Percentiles rank a stretch among this genome's conserved stretches.
These are phyloP conservation scores for Mycena rosella DNA, from an alignment of 768 basidiomycete genomes.

Conservation along the genomic window DNA sequence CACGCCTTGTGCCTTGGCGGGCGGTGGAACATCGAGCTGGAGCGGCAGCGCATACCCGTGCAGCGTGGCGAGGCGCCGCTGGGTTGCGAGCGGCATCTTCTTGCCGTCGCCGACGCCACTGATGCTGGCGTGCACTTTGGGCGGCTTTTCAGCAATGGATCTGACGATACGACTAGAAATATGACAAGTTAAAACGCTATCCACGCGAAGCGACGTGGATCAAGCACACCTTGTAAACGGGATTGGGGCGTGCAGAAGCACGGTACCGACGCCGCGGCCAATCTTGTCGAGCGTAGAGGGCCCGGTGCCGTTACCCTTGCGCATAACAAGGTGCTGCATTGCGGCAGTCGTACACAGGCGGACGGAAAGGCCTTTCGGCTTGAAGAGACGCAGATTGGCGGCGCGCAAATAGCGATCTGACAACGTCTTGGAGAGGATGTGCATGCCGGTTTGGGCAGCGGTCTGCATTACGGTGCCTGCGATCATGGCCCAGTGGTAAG, in stretches of 20 bases:
- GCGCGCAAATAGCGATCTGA: conserved; percentile 43
- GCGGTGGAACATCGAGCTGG: conserved; percentile 39
- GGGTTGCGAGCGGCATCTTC: conserved; percentile 25
- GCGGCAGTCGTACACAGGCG: conserved; percentile 43
- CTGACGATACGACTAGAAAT: conserved; percentile 35
- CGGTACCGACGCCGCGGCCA: conserved; percentile 36
- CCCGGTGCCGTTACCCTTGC: conserved; percentile 8
- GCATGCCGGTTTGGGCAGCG: conserved; percentile 38
- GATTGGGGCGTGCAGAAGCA: conserved; percentile 30
- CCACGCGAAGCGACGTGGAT: too few relatives aligned
- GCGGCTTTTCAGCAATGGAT: conserved; percentile 33
- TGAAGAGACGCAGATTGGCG: conserved; percentile 40
- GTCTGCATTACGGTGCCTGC: conserved; percentile 35
- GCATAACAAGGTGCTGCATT: conserved; percentile 38
- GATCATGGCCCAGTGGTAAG: conserved; percentile 42
- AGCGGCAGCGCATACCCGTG: conserved; percentile 39
- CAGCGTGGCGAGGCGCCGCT: conserved; percentile 39
- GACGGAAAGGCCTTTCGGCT: conserved; percentile 40
- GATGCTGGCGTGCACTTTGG: conserved; percentile 25
- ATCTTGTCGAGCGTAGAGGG: conserved; percentile 33
- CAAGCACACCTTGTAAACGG: too few relatives aligned
- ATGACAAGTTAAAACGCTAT: too few relatives aligned
- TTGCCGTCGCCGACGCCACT: conserved; percentile 26
- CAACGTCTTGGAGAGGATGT: conserved; percentile 40
- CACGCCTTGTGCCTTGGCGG: conserved; percentile 37